phyloP scores from a whole-genome alignment of 495 filamentous ascomycete genomes.

The Friedmanniomyces endolithicus region DNA sequence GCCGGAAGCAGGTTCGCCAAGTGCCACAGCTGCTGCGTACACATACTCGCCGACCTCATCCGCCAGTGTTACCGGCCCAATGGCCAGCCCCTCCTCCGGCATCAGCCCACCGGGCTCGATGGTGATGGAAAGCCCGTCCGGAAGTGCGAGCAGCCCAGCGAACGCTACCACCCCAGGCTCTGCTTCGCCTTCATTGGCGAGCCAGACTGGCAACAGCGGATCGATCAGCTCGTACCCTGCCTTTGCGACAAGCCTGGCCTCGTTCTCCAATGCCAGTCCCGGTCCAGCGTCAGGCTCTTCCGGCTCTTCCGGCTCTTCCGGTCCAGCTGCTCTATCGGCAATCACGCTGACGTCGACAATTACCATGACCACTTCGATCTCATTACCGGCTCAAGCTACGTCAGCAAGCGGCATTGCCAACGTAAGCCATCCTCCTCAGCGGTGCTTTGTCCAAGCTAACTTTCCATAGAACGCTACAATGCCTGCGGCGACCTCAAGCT shows the following conservation, averaged over 20 bases:
- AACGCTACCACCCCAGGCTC: not conserved
- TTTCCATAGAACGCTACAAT: conserved; percentile 7
- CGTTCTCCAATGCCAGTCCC: not conserved
- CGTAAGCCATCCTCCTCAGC: not conserved
- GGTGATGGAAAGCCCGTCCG: not conserved
- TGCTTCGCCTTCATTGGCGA: not conserved
- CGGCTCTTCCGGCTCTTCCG: not conserved
- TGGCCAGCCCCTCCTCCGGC: not conserved
- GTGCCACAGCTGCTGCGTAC: not conserved
- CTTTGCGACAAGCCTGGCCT: not conserved
- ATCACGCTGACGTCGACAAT: conserved; percentile 1
- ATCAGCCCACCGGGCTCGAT: no score
- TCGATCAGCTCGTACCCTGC: not conserved
- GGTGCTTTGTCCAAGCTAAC: not conserved
- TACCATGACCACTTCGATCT: conserved; percentile 6
- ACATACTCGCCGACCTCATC: not conserved
- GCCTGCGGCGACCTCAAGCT: not conserved
- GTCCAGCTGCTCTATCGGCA: not conserved
- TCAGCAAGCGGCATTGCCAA: not conserved
- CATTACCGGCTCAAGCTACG: not conserved
- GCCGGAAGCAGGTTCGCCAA: not conserved
- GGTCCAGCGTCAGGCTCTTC: not conserved
- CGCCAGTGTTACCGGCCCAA: not conserved
- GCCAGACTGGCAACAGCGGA: not conserved
- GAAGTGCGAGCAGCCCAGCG: not conserved